Base-by-base conservation (phyloP, 2,329 filamentous ascomycete genomes). In the Polychaeton citri region DNA sequence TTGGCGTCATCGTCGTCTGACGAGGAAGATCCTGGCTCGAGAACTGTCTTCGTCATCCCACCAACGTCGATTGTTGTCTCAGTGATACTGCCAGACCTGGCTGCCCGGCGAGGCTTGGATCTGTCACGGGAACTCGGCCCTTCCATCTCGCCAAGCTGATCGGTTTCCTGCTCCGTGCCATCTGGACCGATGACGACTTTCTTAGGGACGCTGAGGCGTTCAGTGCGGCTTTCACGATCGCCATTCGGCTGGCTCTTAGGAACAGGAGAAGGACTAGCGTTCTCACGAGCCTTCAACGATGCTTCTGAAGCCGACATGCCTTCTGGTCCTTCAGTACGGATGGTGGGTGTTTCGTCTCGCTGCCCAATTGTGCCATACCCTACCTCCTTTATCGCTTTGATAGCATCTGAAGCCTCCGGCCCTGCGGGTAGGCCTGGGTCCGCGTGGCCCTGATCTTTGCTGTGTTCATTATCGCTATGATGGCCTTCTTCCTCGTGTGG, bases 21-120 rank as follows among this genome's bases (percentile, higher is more conserved):
- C 15, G 24, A 7, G 12, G 24, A 28, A 7, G 24, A 28, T 18
- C 69, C 79, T 3, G 76, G 76, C 51, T 84, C 78, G 18, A 88
- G 64, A 1, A 88, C 73, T 31, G 85, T 73, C 59, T 88, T 88
- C 43, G 75, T 74, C 35, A 86, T 70, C 12, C 24, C 24, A 37
- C 78, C 75, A 2, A 78, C 66, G 50, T 87, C 79, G 38, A 86
- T 64, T n/a, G 82, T 65, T 41, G 81, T 82, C 57, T 87, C 81
- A 0, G 81, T 85, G 47, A 87, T 84, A 53, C 78, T 83, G 19
- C 82, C 81, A 46, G 77, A 83, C 38, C 80, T 69, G 5, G 77
- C 76, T 4, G 47, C 40, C 10, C 50, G 46, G 6, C 48, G 42
- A 19, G 32, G 37, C 37, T 67, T 64, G 6, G 69, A 65, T 21